Percentiles rank a stretch among this genome's conserved stretches.
Conservation (phyloP, 2,329 filamentous ascomycete genomes). For the Pyrenophora graminea region DNA sequence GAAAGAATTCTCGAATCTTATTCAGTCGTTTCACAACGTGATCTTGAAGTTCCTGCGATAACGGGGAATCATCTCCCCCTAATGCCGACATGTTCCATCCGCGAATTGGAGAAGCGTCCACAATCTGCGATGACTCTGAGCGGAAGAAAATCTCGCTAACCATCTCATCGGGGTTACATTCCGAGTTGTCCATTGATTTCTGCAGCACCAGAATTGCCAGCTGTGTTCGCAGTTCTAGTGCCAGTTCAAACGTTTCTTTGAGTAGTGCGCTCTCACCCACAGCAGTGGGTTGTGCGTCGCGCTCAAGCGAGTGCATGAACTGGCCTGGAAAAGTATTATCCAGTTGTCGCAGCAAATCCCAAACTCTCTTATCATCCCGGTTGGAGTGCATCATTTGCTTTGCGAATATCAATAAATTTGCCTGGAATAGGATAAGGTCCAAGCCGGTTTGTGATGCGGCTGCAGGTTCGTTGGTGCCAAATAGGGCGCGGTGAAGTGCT, state of each 20-base stretch:
- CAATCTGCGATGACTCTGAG: conserved; percentile 18
- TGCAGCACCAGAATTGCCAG: conserved; percentile 53
- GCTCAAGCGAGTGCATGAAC: conserved; percentile 37
- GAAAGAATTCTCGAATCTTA: conserved; percentile 45
- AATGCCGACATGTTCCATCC: conserved; percentile 45
- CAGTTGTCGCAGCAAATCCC: conserved; percentile 37
- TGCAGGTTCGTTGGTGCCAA: conserved; percentile 36
- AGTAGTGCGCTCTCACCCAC: conserved; percentile 49
- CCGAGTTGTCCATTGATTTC: conserved; percentile 32
- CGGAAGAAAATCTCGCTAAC: conserved; percentile 50
- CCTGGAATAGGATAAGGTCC: conserved; percentile 50
- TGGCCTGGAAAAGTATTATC: conserved; percentile 43
- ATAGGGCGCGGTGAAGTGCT: conserved; percentile 46
- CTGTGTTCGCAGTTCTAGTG: conserved; percentile 61
- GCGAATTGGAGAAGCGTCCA: conserved; percentile 24
- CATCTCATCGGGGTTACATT: conserved; percentile 48
- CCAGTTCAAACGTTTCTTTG: conserved; percentile 54
- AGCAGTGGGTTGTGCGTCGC: conserved; percentile 6
- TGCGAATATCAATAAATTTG: conserved; percentile 52
- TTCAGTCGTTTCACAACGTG: conserved; percentile 46
- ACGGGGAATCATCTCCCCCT: conserved; percentile 41
- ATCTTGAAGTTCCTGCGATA: conserved; percentile 44
- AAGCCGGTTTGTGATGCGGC: conserved; percentile 33
- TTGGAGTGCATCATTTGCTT: conserved; percentile 44
- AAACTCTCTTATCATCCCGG: conserved; percentile 31